These are phyloP conservation scores for Leptomonas pyrrhocoris DNA, from an alignment of 208 protist species.

Conservation along the genomic window DNA sequence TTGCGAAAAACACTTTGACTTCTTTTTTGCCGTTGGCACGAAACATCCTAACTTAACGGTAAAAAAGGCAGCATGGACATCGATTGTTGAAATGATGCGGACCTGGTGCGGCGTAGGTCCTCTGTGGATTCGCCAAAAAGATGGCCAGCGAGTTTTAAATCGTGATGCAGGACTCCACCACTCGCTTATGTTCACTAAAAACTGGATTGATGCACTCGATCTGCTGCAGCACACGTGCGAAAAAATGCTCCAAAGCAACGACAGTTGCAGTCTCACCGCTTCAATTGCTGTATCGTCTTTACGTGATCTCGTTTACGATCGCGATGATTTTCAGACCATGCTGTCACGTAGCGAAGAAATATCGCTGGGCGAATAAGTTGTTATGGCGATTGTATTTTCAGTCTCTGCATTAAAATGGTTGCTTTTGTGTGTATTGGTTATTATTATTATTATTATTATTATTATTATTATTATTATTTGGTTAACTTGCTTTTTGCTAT, in stretches of 20 bases:
- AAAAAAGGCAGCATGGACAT: conserved; percentile 34
- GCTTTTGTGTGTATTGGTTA: not conserved
- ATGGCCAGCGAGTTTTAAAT: conserved; percentile 26
- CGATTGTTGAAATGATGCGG: conserved; percentile 40
- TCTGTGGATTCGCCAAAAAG: conserved; percentile 27
- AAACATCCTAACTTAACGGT: conserved; percentile 37
- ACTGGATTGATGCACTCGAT: conserved; percentile 47
- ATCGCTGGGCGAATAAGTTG: conserved; percentile 18
- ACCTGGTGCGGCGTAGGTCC: conserved; percentile 38
- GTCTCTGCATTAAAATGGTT: not conserved
- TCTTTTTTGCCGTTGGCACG: conserved; percentile 36
- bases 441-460: not conserved
- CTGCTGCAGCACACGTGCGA: conserved; percentile 33
- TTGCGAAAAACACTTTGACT: conserved; percentile 35
- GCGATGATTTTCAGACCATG: conserved; percentile 48
- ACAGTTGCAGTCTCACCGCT: conserved; percentile 37
- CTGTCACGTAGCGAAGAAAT: conserved; percentile 22
- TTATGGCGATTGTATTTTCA: not conserved
- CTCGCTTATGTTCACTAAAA: conserved; percentile 47
- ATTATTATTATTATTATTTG: no score
- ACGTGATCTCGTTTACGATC: conserved; percentile 56
- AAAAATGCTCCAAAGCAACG: conserved; percentile 36
- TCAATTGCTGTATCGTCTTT: conserved; percentile 51
- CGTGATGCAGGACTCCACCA: conserved; percentile 6
- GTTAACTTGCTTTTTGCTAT: no score